A percentile compares a stretch with the other conserved stretches of the same genome.
phyloP scores from a whole-genome alignment of 1,139 yeast species.

The Nakaseomyces glabratus region DNA sequence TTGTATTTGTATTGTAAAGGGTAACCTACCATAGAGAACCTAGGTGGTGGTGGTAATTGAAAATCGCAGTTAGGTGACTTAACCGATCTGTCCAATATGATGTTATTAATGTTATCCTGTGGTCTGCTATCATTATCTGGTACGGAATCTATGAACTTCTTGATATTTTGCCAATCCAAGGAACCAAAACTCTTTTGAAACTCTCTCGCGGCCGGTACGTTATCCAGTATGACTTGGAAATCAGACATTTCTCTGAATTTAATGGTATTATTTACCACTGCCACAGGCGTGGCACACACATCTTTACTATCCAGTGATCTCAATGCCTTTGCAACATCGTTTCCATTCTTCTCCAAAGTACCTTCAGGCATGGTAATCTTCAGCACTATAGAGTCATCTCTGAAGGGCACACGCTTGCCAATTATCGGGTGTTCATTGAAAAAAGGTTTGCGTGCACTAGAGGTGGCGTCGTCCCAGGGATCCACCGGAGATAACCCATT shows the following conservation, averaged over 20 bases:
- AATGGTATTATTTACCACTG: conserved; percentile 59
- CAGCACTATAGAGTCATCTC: conserved; percentile 53
- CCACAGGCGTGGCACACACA: conserved; percentile 50
- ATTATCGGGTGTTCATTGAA: conserved; percentile 69
- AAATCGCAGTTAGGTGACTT: conserved; percentile 37
- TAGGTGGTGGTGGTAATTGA: conserved; percentile 80
- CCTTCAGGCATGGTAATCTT: conserved; percentile 63
- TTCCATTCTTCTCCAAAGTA: conserved; percentile 39
- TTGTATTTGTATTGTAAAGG: conserved; percentile 68
- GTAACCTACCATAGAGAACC: conserved; percentile 63
- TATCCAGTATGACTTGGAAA: conserved; percentile 63
- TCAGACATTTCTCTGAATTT: conserved; percentile 83
- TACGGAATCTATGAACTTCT: conserved; percentile 39
- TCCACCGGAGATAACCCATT: background rate
- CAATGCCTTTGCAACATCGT: conserved; percentile 48
- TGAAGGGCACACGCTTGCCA: conserved; percentile 38
- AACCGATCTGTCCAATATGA: conserved; percentile 29
- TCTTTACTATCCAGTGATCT: conserved; percentile 24
- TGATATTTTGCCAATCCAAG: conserved; percentile 26
- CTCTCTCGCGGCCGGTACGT: conserved; percentile 42
- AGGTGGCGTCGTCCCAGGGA: conserved; percentile 12
- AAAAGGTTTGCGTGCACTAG: conserved; percentile 15
- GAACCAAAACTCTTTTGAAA: conserved; percentile 32
- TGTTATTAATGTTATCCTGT: conserved; percentile 24
- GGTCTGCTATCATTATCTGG: conserved; percentile 33